Conservation (phyloP, 176 grass and related monocot species). For the Oryza coarctata region DNA sequence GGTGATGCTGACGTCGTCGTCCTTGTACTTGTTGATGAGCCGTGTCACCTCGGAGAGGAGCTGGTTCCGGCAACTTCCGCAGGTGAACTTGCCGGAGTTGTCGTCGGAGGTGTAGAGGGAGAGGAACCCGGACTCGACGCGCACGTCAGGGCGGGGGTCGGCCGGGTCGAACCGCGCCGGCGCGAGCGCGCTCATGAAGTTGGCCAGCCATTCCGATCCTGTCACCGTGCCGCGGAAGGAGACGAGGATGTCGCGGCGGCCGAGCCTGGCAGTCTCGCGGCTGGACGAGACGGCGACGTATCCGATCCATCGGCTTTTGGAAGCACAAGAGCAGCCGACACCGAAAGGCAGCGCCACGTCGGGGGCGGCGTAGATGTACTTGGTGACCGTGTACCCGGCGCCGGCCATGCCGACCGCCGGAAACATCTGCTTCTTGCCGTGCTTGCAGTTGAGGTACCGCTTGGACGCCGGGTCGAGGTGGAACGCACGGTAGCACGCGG, state of each 20-base stretch:
- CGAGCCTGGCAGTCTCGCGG: constrained; percentile 24
- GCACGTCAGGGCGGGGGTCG: constrained; percentile 50
- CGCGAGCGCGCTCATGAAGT: constrained; percentile 66
- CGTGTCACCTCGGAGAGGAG: constrained; percentile 53
- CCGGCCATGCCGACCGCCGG: constrained; percentile 45
- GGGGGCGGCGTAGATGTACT: constrained; percentile 65
- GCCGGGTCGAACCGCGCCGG: constrained; percentile 60
- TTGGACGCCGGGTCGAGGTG: constrained; percentile 57
- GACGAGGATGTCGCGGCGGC: constrained; percentile 62
- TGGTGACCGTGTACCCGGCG: constrained; percentile 63
- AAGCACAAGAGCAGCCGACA: neutral
- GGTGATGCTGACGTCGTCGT: constrained; percentile 62
- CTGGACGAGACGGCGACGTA: constrained; percentile 63
- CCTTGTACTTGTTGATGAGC: constrained; percentile 37
- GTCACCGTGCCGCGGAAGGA: constrained; percentile 74
- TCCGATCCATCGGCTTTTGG: constrained; percentile 69
- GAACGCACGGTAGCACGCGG: constrained; percentile 67
- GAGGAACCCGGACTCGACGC: constrained; percentile 68
- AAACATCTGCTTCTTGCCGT: constrained; percentile 58
- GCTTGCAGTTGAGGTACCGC: constrained; percentile 70
- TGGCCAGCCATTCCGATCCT: constrained; percentile 58
- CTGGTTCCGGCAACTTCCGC: constrained; percentile 66
- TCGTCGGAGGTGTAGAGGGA: constrained; percentile 80
- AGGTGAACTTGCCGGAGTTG: constrained; percentile 41
- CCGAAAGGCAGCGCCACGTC: constrained; percentile 41